phyloP scores from a whole-genome alignment of 306 rosid species.

The Lupinus albus region DNA sequence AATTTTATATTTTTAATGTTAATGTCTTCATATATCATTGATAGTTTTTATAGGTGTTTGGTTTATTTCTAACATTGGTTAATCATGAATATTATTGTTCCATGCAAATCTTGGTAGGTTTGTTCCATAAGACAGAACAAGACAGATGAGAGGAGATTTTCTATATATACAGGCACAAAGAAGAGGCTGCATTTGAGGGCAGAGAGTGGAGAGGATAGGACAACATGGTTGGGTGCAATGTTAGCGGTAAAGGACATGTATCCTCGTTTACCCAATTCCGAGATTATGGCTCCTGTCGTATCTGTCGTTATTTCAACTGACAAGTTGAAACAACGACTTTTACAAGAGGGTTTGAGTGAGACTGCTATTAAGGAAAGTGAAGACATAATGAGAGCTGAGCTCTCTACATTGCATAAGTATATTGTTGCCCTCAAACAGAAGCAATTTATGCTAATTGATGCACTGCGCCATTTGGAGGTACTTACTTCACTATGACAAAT shows the following conservation, averaged over 20 bases:
- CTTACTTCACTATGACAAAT: too few species aligned
- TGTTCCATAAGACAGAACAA: conserved; percentile 51
- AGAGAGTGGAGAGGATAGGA: conserved; percentile 50
- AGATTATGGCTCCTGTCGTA: conserved; percentile 64
- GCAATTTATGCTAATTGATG: conserved; percentile 67
- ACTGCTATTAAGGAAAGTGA: conserved; percentile 68
- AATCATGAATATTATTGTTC: neutral
- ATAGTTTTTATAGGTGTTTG: neutral
- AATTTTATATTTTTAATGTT: too few species aligned
- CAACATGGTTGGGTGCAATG: conserved; percentile 52
- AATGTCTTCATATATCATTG: neutral
- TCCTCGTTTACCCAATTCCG: conserved; percentile 72
- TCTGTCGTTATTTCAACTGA: conserved; percentile 56
- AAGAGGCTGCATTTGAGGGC: conserved; percentile 61
- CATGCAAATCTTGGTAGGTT: conserved; percentile 36
- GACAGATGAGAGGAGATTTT: conserved; percentile 55
- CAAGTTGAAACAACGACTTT: conserved; percentile 60
- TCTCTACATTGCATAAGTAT: conserved; percentile 60
- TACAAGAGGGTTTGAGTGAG: conserved; percentile 65
- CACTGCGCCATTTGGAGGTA: conserved; percentile 88
- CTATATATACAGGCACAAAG: conserved; percentile 51
- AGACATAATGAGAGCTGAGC: conserved; percentile 70
- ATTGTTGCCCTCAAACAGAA: conserved; percentile 79
- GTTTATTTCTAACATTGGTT: neutral
- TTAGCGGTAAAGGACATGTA: conserved; percentile 63